Evolutionary conservation across 2,329 filamentous ascomycete species (phyloP).

Genomic region (Xylariaceae sp.): DNA sequence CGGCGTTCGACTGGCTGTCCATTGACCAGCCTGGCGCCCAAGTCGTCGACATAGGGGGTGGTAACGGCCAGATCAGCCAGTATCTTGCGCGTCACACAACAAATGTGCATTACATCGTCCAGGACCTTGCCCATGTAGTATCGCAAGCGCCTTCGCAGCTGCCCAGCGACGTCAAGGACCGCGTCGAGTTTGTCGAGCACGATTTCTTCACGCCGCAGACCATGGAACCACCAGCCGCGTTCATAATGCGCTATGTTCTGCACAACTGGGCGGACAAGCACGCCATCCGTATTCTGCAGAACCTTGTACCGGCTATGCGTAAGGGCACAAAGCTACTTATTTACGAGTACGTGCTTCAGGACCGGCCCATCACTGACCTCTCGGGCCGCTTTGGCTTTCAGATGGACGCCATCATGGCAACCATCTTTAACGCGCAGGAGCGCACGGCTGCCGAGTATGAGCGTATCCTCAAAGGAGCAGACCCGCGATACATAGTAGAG

Average conservation of each 20-base stretch:
- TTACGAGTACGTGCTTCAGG: slow-evolving; percentile 21
- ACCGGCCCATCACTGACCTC: slow-evolving; percentile 15
- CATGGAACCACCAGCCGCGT: slow-evolving; percentile 12
- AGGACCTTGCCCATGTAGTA: slow-evolving; percentile 20
- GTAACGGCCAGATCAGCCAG: slow-evolving; percentile 21
- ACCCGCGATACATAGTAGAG: slow-evolving; percentile 21
- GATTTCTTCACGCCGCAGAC: slow-evolving; percentile 22
- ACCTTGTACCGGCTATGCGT: slow-evolving; percentile 28
- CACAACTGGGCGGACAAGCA: slow-evolving; percentile 33
- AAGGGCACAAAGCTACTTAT: slow-evolving; percentile 25
- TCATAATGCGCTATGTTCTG: slow-evolving; percentile 26
- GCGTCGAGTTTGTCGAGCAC: slow-evolving; percentile 22
- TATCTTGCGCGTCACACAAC: slow-evolving; percentile 17
- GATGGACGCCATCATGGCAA: slow-evolving; percentile 23
- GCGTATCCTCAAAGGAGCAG: slow-evolving; percentile 18
- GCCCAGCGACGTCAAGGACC: slow-evolving; percentile 12
- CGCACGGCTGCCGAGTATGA: slow-evolving; percentile 19
- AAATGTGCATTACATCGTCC: slow-evolving; percentile 18
- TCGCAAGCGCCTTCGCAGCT: slow-evolving; percentile 17
- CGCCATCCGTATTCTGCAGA: slow-evolving; percentile 23
- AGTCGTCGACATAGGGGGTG: slow-evolving; percentile 23
- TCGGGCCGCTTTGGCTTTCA: slow-evolving; percentile 20
- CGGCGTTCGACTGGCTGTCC: slow-evolving; percentile 20
- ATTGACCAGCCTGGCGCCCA: slow-evolving; percentile 17
- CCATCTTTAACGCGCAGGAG: slow-evolving; percentile 22